Evolutionary conservation across 176 grass and related monocot species (phyloP), one percentile per base, ranked within the genome.

Genomic region (Musa schizocarpa): DNA sequence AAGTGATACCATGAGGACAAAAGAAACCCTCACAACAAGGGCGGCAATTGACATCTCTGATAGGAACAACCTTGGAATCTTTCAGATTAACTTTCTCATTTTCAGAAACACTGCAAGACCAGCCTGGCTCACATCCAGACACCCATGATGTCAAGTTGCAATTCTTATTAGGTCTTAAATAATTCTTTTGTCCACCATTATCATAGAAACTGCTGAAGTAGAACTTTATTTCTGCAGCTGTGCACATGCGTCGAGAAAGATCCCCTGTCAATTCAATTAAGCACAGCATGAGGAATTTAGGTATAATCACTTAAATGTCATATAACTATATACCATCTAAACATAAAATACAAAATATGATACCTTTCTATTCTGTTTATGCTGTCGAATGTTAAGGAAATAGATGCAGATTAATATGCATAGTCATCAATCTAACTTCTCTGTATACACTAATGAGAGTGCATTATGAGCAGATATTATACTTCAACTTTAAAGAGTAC

Each of bases 81-180:
- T 81, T 68, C 14, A 96, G 26, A 67, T 92, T 58, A 50, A 88
- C 24, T 25, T 82, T 74, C 66, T 86, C 59, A n/a, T 88, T 63
- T 1, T 24, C 24, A 3, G 81, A 73, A 6, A 79, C 78, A 22
- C 85, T 76, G 76, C 92, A 96, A 23, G 82, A 81, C 89, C 92
- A 96, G 34, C 92, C 92, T 8, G 92, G 85, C 53, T 96, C 92
- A 50, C 92, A 96, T 13, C 92, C 92, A n/a, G 81, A 82, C 9
- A 86, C 74, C 94, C 94, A 97, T 12, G 93, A 80, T 2, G 87
- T 87, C 19, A 97, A 84, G 63, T 97, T 97, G 86, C 93, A 97
- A 76, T 97, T 97, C 74, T 86, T 89, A 80, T 97, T 97, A 0
- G 93, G 86, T 80, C 70, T 89, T 8, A 97, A 69, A 29, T 97